Base-by-base conservation (phyloP, 495 filamentous ascomycete genomes). In the Talaromyces thailandensis region DNA sequence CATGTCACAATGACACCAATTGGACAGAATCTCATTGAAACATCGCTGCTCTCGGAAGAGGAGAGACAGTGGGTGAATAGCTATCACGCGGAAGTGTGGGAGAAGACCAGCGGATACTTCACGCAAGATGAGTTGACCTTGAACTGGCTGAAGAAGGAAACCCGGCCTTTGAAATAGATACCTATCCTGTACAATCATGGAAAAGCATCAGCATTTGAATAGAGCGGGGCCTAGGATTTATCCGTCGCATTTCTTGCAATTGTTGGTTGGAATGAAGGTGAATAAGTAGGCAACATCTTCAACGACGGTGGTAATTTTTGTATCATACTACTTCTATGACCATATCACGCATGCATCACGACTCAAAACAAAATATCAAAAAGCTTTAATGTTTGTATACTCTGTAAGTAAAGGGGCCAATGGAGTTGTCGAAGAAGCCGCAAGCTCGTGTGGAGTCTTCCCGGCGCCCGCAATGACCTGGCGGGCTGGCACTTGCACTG, bases 1-100 rank as follows among this genome's bases (percentile, higher is more conserved):
- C 91, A 96, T 70, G 92, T 96, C 64, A 99, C 95, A 1, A 93
- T 98, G 91, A 90, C 91, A 21, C 95, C 95, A 1, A 89, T 95
- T 72, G 96, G 94, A 73, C 81, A 86, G 64, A 97, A 93, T 61
- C 76, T 99, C 64, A 93, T 96, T 61, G 91, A 98, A 70, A 77
- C 78, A 45, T 81, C 67, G 6, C 78, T 95, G 55, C 68, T 99
- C 65, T 91, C 86, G 23, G 79, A 78, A n/a, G 79, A 71, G 31
- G 95, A 99, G 80, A 88, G 87, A 73, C 76, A 81, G 62, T 99
- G 92, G 91, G 73, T 99, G 60, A 94, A 97, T 69, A 79, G 84
- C 56, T 96, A 95, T 73, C 91, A 96, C 71, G 71, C 77, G 25
- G 87, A 96, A 70, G 85, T 99, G 21, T 82, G 83, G 73, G 83